Base-by-base conservation (phyloP, 192 early-diverging fungal genomes). In the Gamsiella multidivaricata region DNA sequence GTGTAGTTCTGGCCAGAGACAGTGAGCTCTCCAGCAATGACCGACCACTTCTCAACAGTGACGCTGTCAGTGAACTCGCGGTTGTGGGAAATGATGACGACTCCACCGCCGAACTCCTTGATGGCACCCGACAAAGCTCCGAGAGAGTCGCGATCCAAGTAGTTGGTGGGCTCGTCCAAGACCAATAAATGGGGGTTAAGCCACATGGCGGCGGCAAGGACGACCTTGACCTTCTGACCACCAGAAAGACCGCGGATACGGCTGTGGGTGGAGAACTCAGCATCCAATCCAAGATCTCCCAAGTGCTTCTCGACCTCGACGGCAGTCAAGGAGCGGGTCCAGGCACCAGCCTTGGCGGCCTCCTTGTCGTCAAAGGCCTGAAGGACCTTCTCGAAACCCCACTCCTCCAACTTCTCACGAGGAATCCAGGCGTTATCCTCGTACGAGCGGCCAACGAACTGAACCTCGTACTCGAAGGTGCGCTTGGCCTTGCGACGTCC, bases 161-260 rank as follows among this genome's bases (percentile, higher is more conserved):
- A 91, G 70, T 86, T 88, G 54, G 91, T 96, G 61, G 95, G 95
- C 85, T 95, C 94, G 81, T 96, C 95, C 62, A 96, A 86, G 59
- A 96, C 88, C 74, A 96, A 88, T 70, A 95, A 91, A 79, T 97
- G 95, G 56, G 96, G 96, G 79, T 91, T 87, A 67, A 91, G 91
- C 92, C 93, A 94, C 86, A 94, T 87, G 50, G 93, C 92, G 61
- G 91, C 92, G 54, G 87, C 92, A 79, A 94, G 86, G 26, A 94
- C 93, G 42, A 94, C 89, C 83, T 94, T 94, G 79, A 94, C 93
- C 82, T 94, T 94, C 81, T 94, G 93, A 63, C 91, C 92, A 80
- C 91, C 92, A 41, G 89, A 89, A 20, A 94, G 80, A 61, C 89
- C 90, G 52, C 84, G 69, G 70, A 93, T 93, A 62, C 82, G 81